Conservation (phyloP, 2,329 filamentous ascomycete species). For the Fusarium tjaetaba region DNA sequence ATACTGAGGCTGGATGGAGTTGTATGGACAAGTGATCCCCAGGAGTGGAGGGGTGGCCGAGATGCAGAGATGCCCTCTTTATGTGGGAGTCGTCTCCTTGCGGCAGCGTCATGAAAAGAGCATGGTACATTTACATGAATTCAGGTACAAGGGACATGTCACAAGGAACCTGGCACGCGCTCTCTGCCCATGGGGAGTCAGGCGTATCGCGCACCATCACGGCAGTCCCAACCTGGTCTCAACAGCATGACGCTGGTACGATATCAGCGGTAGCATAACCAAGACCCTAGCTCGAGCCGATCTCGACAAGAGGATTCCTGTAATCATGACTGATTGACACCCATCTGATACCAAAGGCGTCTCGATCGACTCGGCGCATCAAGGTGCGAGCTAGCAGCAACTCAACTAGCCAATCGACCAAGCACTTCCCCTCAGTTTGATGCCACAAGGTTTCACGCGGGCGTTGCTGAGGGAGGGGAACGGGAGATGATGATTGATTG, state of each 20-base stretch:
- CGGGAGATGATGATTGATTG: constrained; percentile 16
- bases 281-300: constrained; percentile 11
- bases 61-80: constrained; percentile 37
- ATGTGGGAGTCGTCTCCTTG: constrained; percentile 38
- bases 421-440: constrained; percentile 38
- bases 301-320: not conserved
- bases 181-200: constrained; percentile 27
- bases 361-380: constrained; percentile 23
- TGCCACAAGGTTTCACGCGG: constrained; percentile 43
- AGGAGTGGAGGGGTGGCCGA: constrained; percentile 19
- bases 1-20: not conserved
- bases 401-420: constrained; percentile 25
- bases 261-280: constrained; percentile 16
- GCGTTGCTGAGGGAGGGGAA: constrained; percentile 7
- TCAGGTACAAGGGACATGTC: constrained; percentile 30
- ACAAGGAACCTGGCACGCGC: constrained; percentile 35
- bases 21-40: constrained; percentile 1
- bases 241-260: constrained; percentile 41
- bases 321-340: constrained; percentile 26
- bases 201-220: constrained; percentile 23
- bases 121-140: constrained; percentile 30
- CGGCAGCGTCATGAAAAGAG: constrained; percentile 18
- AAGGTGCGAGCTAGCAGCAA: constrained; percentile 6
- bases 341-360: constrained; percentile 30
- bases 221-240: constrained; percentile 31